Evolutionary conservation across 2,329 filamentous ascomycete species (phyloP).

Genomic region (Blastomyces gilchristii): DNA sequence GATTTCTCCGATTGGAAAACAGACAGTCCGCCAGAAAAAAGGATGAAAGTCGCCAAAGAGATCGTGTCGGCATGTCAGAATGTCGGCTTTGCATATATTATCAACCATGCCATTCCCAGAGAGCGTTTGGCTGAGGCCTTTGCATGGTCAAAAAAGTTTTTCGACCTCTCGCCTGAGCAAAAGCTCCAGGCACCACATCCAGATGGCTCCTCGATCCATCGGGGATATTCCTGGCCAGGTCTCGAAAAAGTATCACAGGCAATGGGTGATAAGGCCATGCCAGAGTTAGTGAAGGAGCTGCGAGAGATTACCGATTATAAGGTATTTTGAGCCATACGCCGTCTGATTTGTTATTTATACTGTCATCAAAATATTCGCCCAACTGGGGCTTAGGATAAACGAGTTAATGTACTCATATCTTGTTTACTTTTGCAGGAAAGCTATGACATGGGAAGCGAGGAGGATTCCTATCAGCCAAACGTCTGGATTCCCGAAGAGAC

Average conservation of each 20-base stretch:
- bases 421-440: slow-evolving; percentile 34
- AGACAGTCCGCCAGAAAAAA: slow-evolving; percentile 20
- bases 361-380: background rate
- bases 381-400: background rate
- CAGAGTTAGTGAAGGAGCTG: slow-evolving; percentile 34
- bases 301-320: slow-evolving; percentile 44
- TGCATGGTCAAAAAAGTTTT: slow-evolving; percentile 34
- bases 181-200: slow-evolving; percentile 44
- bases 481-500: slow-evolving; percentile 40
- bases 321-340: slow-evolving; percentile 24
- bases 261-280: slow-evolving; percentile 32
- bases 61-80: slow-evolving; percentile 35
- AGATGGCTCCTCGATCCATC: slow-evolving; percentile 40
- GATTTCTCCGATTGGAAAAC: slow-evolving; percentile 32
- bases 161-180: slow-evolving; percentile 35
- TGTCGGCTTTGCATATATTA: slow-evolving; percentile 42
- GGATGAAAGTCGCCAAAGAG: slow-evolving; percentile 28
- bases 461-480: slow-evolving; percentile 38
- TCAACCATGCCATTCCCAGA: slow-evolving; percentile 38
- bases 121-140: slow-evolving; percentile 37
- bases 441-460: slow-evolving; percentile 44
- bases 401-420: slow-evolving; percentile 3
- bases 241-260: slow-evolving; percentile 45
- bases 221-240: slow-evolving; percentile 48
- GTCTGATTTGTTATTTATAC: background rate